Evolutionary conservation across 1,139 yeast genomes (phyloP), one percentile per base, ranked within the genome.

Genomic region (Lodderomyces orthopsilosis): DNA sequence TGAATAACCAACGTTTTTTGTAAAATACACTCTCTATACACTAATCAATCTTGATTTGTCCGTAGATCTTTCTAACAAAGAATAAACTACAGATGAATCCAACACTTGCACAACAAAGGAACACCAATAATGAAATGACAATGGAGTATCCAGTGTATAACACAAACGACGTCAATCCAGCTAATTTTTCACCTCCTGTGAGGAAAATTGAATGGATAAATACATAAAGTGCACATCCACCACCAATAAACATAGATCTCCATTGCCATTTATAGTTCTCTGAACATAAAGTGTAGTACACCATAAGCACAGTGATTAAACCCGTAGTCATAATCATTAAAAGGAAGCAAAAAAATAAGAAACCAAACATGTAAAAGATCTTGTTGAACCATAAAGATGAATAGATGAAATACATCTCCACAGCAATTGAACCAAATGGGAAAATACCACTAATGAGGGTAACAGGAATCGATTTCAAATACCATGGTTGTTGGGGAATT

Each of bases 251-350:
- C 56, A 91, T 74, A 8, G 96, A 81, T 62, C 91, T 83, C 98
- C 98, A 93, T 61, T 90, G 97, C 99, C 99, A 93, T 63, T 83
- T 81, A 71, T 94, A 91, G 64, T 93, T 88, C 61, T 93, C 98
- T 37, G 90, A 74, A 60, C 96, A 89, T 51, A 94, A 75, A 9
- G 91, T 78, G 69, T 87, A 86, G 66, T 93, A 93, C 33, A 87
- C 80, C 70, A 90, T 77, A 55, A 93, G 72, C 17, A 90, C 70
- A 0, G 96, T 84, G 37, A 90, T 90, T 50, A 93, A 74, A 15
- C 87, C 75, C 6, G 96, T 85, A 9, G 97, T 90, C 55, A 86
- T 59, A 13, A 88, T 70, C 89, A 90, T 85, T 59, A 93, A 74
- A 19, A 85, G 53, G 61, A 89, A 83, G 56, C 97, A 90, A 66